These are phyloP conservation scores for Lasiodiplodia hormozganensis DNA, from an alignment of 2,329 filamentous ascomycete genomes.

Conservation along the genomic window DNA sequence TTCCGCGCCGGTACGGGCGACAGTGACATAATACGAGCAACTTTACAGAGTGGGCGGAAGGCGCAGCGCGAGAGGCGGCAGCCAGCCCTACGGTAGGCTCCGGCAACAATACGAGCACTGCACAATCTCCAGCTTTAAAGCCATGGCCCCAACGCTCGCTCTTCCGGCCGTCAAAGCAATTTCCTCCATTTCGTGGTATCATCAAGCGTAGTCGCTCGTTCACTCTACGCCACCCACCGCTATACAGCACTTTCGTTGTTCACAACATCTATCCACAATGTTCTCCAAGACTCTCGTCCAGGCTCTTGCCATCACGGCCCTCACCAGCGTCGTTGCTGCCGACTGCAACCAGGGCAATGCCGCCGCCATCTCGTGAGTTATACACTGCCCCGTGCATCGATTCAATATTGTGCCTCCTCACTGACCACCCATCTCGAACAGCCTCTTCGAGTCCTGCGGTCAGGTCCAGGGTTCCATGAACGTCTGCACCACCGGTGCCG, in stretches of 20 bases:
- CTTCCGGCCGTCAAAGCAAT: not conserved
- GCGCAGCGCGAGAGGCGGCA: constrained; percentile 4
- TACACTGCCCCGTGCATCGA: not conserved
- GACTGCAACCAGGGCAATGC: constrained; percentile 1
- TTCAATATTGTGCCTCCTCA: not conserved
- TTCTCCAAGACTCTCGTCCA: constrained; percentile 16
- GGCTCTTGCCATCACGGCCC: constrained; percentile 17
- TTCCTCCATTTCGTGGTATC: constrained; percentile 10
- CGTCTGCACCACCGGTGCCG: constrained; percentile 27
- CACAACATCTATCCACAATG: not conserved
- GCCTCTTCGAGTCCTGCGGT: constrained; percentile 17
- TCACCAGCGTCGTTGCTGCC: not conserved
- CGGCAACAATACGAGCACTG: constrained; percentile 17
- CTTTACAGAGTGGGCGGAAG: not conserved
- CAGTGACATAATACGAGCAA: constrained; percentile 22
- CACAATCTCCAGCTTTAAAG: constrained; percentile 28
- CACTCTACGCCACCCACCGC: constrained; percentile 1
- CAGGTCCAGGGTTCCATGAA: constrained; percentile 26
- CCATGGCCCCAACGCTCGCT: constrained; percentile 15
- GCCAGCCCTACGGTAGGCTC: constrained; percentile 23
- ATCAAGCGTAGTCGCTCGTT: constrained; percentile 18
- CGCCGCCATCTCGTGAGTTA: not conserved
- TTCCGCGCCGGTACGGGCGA: not conserved
- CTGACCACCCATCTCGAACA: not conserved
- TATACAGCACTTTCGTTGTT: not conserved